Conservation (phyloP, 345 rosid species). For the Euphorbia peplus region DNA sequence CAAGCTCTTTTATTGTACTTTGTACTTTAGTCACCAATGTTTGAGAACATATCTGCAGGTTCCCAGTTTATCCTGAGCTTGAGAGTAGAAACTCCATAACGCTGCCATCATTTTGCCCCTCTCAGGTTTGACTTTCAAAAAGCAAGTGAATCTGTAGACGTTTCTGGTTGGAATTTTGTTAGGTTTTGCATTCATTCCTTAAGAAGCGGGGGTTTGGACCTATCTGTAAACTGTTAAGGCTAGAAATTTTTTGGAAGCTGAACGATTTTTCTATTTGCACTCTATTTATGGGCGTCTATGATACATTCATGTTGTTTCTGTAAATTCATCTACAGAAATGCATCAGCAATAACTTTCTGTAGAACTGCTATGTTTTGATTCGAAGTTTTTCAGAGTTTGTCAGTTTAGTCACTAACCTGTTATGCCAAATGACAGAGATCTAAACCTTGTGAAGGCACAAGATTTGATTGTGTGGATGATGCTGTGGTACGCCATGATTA, state of each 20-base stretch:
- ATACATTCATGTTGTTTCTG: neutral
- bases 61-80: slow-evolving; percentile 79
- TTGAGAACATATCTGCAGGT: slow-evolving; percentile 47
- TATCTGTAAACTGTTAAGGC: neutral
- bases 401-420: slow-evolving; percentile 7
- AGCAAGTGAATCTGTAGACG: neutral
- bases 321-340: neutral
- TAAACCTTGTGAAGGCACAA: slow-evolving; percentile 73
- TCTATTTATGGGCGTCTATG: neutral
- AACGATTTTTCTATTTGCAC: neutral
- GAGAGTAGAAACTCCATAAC: slow-evolving; percentile 76
- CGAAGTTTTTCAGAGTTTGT: neutral
- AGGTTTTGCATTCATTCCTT: neutral
- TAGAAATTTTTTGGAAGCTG: neutral
- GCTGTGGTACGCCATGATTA: slow-evolving; percentile 76
- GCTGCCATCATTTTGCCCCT: slow-evolving; percentile 77
- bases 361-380: slow-evolving; percentile 4
- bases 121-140: slow-evolving; percentile 52
- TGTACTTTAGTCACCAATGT: neutral
- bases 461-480: slow-evolving; percentile 61
- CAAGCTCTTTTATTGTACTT: too few relatives aligned
- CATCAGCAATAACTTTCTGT: neutral
- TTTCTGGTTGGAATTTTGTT: neutral
- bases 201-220: slow-evolving; percentile 2
- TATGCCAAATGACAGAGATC: slow-evolving; percentile 46